phyloP scores from a whole-genome alignment of 2,329 filamentous ascomycete species.

The Huntiella bhutanensis region DNA sequence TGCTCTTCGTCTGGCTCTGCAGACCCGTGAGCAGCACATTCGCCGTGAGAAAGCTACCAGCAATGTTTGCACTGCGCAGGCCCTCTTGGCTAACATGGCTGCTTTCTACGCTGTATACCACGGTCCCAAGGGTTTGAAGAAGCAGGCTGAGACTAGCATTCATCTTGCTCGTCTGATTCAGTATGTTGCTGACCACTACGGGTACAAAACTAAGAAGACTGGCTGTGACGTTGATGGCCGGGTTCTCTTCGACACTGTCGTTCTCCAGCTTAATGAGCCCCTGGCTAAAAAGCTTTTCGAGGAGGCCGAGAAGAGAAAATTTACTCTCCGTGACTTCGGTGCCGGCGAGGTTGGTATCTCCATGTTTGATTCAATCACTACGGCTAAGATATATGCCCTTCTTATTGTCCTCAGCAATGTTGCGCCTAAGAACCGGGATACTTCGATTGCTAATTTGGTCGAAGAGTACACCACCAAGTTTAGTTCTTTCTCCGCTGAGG shows the following conservation, averaged over 20 bases:
- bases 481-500: constrained; percentile 8
- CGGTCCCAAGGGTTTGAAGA: constrained; percentile 62
- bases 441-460: constrained; percentile 9
- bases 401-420: constrained; percentile 13
- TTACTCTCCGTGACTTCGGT: constrained; percentile 17
- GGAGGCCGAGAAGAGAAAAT: constrained; percentile 7
- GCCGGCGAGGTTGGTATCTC: constrained; percentile 19
- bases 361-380: constrained; percentile 15
- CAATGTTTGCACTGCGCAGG: constrained; percentile 93
- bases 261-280: constrained; percentile 34
- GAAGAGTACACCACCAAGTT: constrained; percentile 13
- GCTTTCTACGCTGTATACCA: constrained; percentile 92
- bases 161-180: constrained; percentile 53
- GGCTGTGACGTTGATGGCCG: constrained; percentile 35
- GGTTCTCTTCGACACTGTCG: constrained; percentile 63
- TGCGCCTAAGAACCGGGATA: constrained; percentile 16
- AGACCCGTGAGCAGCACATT: constrained; percentile 93
- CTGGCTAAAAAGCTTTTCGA: constrained; percentile 22
- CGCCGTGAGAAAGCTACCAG: constrained; percentile 90
- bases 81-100: constrained; percentile 85
- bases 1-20: constrained; percentile 67
- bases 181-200: constrained; percentile 40
- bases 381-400: constrained; percentile 32
- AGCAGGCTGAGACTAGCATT: constrained; percentile 63
- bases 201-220: constrained; percentile 41